Conservation (phyloP, 1,284 basidiomycete species). For the Trichosporon sp. region DNA sequence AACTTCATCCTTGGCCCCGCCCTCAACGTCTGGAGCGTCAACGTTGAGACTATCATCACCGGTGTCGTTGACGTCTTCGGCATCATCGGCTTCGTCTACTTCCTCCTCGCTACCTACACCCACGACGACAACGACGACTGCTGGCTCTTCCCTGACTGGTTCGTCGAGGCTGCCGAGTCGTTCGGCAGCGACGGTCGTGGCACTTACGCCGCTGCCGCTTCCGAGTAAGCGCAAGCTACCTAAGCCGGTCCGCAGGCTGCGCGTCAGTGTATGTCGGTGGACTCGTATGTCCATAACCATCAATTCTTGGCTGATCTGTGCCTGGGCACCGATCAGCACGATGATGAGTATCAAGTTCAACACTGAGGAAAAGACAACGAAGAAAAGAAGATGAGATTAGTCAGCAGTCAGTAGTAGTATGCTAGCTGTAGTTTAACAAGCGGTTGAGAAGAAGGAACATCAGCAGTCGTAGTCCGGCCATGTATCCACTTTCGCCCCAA, state of each 20-base stretch:
- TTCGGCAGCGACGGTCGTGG: slow-evolving; percentile 43
- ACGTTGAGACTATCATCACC: slow-evolving; percentile 53
- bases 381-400: background rate
- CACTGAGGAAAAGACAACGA: background rate
- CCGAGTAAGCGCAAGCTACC: background rate
- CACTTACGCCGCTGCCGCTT: slow-evolving; percentile 47
- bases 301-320: background rate
- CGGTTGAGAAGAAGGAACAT: background rate
- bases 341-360: background rate
- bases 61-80: slow-evolving; percentile 51
- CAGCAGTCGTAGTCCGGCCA: slow-evolving; percentile 10
- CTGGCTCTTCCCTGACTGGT: slow-evolving; percentile 52
- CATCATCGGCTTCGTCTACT: slow-evolving; percentile 49
- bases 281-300: background rate
- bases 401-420: background rate
- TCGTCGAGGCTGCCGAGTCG: slow-evolving; percentile 42
- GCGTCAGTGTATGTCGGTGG: background rate
- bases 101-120: slow-evolving; percentile 50
- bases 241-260: background rate
- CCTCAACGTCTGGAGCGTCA: slow-evolving; percentile 45
- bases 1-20: slow-evolving; percentile 48
- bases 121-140: slow-evolving; percentile 50
- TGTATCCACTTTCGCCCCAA: slow-evolving; percentile 9
- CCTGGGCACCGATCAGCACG: background rate
- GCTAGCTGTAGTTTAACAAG: background rate